Percentiles rank a stretch among this genome's conserved stretches.
Conservation (phyloP, 164 flowering plant genomes). For the Nymphaea thermarum region DNA sequence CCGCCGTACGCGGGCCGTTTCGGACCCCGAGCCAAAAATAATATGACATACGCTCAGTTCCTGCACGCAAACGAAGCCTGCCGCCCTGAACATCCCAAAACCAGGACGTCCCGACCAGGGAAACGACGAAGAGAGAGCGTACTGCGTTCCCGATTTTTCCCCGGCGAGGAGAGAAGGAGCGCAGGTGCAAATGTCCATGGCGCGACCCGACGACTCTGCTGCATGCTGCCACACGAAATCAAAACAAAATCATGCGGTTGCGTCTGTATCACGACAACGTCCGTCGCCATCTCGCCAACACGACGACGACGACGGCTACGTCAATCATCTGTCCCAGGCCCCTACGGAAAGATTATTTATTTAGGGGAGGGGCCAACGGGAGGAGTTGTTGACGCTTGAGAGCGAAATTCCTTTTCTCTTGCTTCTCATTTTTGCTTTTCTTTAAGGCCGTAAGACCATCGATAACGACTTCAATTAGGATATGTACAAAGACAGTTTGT, state of each 20-base stretch:
- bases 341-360: too few relatives aligned
- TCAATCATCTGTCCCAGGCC: too few relatives aligned
- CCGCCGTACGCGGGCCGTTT: neutral
- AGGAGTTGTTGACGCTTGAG: neutral
- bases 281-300: too few relatives aligned
- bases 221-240: too few relatives aligned
- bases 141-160: too few relatives aligned
- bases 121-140: too few relatives aligned
- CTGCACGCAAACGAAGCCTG: neutral
- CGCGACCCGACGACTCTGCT: too few relatives aligned
- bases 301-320: too few relatives aligned
- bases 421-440: neutral
- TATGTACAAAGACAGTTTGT: neutral
- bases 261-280: too few relatives aligned
- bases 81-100: neutral
- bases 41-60: neutral
- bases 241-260: too few relatives aligned
- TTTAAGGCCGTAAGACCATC: neutral
- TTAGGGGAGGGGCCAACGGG: neutral
- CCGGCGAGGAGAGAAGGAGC: too few relatives aligned
- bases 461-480: neutral
- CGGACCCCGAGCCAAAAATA: neutral
- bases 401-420: neutral
- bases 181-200: too few relatives aligned
- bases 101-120: neutral